Base-by-base conservation (phyloP, 306 rosid species). In the Ormosia semicastrata region DNA sequence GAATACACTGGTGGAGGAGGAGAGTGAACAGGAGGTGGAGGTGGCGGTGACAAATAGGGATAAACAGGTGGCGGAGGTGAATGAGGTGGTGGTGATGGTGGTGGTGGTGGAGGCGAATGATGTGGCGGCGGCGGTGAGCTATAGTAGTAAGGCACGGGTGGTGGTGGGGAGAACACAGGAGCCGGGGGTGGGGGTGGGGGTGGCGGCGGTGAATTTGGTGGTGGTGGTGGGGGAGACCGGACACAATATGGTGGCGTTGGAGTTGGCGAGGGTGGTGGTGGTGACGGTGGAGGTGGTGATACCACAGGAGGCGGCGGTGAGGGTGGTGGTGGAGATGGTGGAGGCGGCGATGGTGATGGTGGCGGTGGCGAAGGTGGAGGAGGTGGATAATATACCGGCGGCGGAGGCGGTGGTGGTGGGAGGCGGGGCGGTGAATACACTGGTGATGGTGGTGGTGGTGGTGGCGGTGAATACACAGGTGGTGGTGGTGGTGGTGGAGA, bases 11-110 rank as follows among this genome's bases (percentile, higher is more conserved):
- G 88, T 1, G 95, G 87, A 2, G 93, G 95, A 3, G 93, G 93
- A 17, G 87, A 79, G 78, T 69, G 46, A 3, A 75, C 53, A 3
- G 87, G 87, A 2, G 87, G 87, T 54, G 87, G 89, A 69, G 89
- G 89, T 32, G 87, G 80, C 15, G 97, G 89, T 1, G 92, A 84
- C 36, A 82, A 29, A 7, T 89, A 89, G 14, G 84, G 89, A 69
- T 92, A 92, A 15, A 86, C 63, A 18, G 94, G 93, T 12, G 97
- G 97, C 1, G 97, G 94, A 0, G 95, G 90, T 0, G 92, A 85
- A 29, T 80, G 88, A 0, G 90, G 84, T 3, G 92, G 91, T 0
- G 92, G 87, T 0, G 86, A 85, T 0, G 89, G 93, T 0, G 89
- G 90, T 0, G 82, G 80, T 0, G 89, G 78, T 0, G 93, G 89